phyloP scores from a whole-genome alignment of 2,329 filamentous ascomycete species.

The Botryosphaeria agaves region DNA sequence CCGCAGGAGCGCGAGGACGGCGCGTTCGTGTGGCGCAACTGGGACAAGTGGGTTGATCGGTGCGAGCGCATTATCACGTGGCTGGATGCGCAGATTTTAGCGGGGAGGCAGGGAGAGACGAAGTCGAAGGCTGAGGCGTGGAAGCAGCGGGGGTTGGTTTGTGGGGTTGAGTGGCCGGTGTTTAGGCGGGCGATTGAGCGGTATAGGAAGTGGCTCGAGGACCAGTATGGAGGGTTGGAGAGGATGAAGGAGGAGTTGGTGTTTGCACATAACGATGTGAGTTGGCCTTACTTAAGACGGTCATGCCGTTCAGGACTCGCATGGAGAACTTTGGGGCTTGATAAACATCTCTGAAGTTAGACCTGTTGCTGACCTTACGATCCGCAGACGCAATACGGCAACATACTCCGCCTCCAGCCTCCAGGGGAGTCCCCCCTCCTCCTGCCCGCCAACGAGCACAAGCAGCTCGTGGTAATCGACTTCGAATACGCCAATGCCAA shows the following conservation, averaged over 20 bases:
- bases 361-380: background rate
- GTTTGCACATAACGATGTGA: slow-evolving; percentile 95
- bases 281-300: slow-evolving; percentile 15
- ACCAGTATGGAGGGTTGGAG: slow-evolving; percentile 48
- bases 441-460: slow-evolving; percentile 82
- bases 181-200: slow-evolving; percentile 61
- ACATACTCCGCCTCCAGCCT: slow-evolving; percentile 68
- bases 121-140: slow-evolving; percentile 33
- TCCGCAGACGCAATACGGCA: slow-evolving; percentile 87
- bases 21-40: slow-evolving; percentile 76
- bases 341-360: too few relatives aligned
- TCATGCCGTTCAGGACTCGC: background rate
- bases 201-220: slow-evolving; percentile 59
- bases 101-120: slow-evolving; percentile 23
- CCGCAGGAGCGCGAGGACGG: slow-evolving; percentile 61
- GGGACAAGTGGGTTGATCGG: slow-evolving; percentile 75
- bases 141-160: slow-evolving; percentile 59
- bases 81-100: slow-evolving; percentile 43
- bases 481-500: slow-evolving; percentile 96
- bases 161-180: slow-evolving; percentile 63
- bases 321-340: too few relatives aligned
- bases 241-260: slow-evolving; percentile 60
- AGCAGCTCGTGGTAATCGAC: slow-evolving; percentile 91
- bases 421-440: slow-evolving; percentile 64
- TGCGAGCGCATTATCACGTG: slow-evolving; percentile 42